phyloP scores from a whole-genome alignment of 768 basidiomycete species.

The Hortiboletus campestris region DNA sequence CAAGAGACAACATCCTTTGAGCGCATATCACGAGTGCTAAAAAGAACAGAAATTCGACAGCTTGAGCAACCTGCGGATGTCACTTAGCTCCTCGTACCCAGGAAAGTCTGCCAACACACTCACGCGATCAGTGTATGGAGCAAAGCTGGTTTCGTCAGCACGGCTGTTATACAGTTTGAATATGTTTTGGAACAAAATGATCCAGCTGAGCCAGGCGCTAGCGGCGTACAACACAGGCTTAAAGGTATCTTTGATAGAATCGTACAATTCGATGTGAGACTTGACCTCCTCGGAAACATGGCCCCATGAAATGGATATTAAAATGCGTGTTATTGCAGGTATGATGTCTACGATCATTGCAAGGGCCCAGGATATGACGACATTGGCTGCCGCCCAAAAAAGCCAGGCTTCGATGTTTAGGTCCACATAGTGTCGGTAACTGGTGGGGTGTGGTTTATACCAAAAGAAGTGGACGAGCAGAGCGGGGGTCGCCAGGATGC shows the following conservation, averaged over 20 bases:
- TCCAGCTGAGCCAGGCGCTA: conserved; percentile 71
- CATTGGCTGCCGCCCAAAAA: conserved; percentile 78
- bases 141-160: conserved; percentile 44
- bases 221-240: conserved; percentile 75
- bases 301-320: conserved; percentile 66
- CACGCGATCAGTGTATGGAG: conserved; percentile 60
- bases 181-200: conserved; percentile 68
- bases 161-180: conserved; percentile 51
- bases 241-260: conserved; percentile 63
- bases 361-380: conserved; percentile 77
- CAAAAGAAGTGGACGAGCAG: conserved; percentile 68
- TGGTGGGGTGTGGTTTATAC: conserved; percentile 59
- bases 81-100: neutral
- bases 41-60: conserved; percentile 75
- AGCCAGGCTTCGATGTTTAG: conserved; percentile 76
- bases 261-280: conserved; percentile 64
- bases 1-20: conserved; percentile 69
- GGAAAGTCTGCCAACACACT: conserved; percentile 11
- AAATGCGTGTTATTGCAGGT: conserved; percentile 50
- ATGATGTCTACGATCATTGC: conserved; percentile 70
- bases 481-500: conserved; percentile 57
- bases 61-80: conserved; percentile 50
- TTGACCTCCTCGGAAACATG: conserved; percentile 72
- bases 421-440: conserved; percentile 56
- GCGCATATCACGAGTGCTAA: conserved; percentile 58